Evolutionary conservation across 1,284 basidiomycete species (phyloP).

Genomic region (Sanghuangporus weigelae): DNA sequence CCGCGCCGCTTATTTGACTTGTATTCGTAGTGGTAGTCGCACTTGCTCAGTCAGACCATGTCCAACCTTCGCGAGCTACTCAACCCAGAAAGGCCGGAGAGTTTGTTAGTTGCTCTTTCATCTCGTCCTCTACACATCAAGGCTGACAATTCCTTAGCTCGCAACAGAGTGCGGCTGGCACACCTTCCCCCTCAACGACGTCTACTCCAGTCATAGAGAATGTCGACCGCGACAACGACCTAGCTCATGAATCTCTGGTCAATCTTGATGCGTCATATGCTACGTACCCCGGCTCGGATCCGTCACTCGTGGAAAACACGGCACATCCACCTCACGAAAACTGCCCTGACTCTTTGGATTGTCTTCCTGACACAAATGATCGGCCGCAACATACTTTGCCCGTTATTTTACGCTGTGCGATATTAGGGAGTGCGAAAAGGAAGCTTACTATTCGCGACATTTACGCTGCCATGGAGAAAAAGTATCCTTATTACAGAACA

Average conservation of each 20-base stretch:
- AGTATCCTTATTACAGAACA: constrained; percentile 72
- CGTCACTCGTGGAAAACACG: constrained; percentile 3
- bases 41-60: constrained; percentile 29
- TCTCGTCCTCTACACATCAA: constrained; percentile 19
- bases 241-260: neutral
- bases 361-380: constrained; percentile 69
- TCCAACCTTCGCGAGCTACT: constrained; percentile 48
- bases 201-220: neutral
- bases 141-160: neutral
- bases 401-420: constrained; percentile 74
- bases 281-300: neutral
- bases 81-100: constrained; percentile 41
- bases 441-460: constrained; percentile 78
- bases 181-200: neutral
- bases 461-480: constrained; percentile 76
- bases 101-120: neutral
- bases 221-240: neutral
- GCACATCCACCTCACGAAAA: constrained; percentile 61
- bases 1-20: neutral
- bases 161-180: neutral
- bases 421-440: constrained; percentile 66
- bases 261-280: neutral
- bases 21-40: no score
- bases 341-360: constrained; percentile 69
- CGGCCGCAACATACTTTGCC: constrained; percentile 76